These are phyloP conservation scores for Penicillium concentricum DNA, from an alignment of 2,329 filamentous ascomycete genomes.

Conservation along the genomic window DNA sequence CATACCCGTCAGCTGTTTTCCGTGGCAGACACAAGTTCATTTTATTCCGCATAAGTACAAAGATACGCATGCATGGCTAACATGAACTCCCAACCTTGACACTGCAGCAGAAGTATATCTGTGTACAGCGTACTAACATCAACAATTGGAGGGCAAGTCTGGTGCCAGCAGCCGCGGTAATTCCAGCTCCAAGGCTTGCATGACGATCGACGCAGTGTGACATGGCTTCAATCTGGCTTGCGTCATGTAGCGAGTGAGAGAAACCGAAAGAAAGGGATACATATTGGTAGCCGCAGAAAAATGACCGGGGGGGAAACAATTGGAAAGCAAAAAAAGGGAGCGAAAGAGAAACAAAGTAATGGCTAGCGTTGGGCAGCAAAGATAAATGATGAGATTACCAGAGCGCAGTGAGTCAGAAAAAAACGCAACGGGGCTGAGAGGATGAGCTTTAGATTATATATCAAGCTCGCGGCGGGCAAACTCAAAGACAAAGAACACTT, in stretches of 20 bases:
- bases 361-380: not conserved
- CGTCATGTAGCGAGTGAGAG: not conserved
- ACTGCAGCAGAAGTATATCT: not conserved
- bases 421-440: not conserved
- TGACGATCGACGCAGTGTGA: not conserved
- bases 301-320: not conserved
- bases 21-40: not conserved
- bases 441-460: not conserved
- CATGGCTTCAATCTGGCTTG: not conserved
- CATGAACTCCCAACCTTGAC: not conserved
- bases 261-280: not conserved
- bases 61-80: not conserved
- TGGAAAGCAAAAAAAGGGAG: not conserved
- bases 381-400: not conserved
- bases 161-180: no score
- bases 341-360: not conserved
- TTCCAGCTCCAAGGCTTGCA: not conserved
- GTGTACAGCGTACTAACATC: not conserved
- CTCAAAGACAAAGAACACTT: not conserved
- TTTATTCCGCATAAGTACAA: not conserved
- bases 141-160: no score
- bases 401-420: not conserved
- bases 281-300: not conserved
- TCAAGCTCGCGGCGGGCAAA: not conserved
- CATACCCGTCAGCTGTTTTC: not conserved